Percentiles rank a stretch among this genome's conserved stretches.
Conservation (phyloP, 2,329 filamentous ascomycete genomes). For the Aureobasidium zeae region DNA sequence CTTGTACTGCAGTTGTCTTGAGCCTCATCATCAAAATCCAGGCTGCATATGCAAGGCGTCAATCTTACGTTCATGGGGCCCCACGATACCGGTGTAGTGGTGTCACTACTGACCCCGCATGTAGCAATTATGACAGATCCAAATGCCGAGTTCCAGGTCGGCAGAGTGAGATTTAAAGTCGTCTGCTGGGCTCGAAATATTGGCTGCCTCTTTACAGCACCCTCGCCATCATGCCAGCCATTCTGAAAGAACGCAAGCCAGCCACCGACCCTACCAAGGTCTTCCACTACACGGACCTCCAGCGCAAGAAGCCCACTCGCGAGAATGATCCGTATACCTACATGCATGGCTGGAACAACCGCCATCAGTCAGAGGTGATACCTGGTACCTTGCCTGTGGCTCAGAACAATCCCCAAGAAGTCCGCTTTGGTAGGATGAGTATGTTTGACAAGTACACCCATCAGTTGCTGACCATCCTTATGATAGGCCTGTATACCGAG, state of each 20-base stretch:
- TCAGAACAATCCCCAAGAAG: constrained; percentile 36
- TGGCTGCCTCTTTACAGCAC: no score
- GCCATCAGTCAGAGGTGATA: constrained; percentile 35
- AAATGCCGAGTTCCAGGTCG: no score
- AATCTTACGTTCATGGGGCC: no score
- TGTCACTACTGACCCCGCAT: no score
- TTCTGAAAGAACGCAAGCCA: constrained; percentile 24
- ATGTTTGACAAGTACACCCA: not conserved
- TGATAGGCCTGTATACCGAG: constrained; percentile 33
- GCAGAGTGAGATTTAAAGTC: no score
- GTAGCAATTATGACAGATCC: no score
- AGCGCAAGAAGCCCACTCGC: constrained; percentile 30
- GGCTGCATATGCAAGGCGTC: no score
- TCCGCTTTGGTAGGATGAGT: constrained; percentile 29
- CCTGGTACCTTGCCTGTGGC: constrained; percentile 35
- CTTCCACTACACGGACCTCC: constrained; percentile 33
- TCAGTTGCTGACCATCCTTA: not conserved
- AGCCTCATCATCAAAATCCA: no score
- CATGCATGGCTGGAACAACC: constrained; percentile 31
- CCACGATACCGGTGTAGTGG: no score
- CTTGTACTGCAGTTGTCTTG: no score
- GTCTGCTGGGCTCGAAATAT: no score
- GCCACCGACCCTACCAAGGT: constrained; percentile 30
- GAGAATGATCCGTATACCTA: constrained; percentile 33
- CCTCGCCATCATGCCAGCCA: constrained; percentile 11